A percentile compares a stretch with the other conserved stretches of the same genome.
These are phyloP conservation scores for Suillus occidentalis DNA, from an alignment of 768 basidiomycete genomes.

Conservation along the genomic window DNA sequence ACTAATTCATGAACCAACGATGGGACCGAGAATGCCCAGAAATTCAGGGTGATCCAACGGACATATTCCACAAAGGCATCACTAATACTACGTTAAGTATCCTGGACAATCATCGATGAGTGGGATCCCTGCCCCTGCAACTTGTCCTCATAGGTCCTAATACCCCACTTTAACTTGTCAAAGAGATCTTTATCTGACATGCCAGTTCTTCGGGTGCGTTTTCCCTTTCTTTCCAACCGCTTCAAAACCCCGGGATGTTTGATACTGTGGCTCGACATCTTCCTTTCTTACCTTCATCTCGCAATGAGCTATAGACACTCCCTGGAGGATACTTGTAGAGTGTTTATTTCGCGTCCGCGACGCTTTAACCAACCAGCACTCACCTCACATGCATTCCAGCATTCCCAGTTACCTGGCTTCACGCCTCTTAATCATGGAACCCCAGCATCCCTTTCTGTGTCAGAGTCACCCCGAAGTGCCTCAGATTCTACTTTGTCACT, in stretches of 20 bases:
- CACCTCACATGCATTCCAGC: slow-evolving; percentile 7
- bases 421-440: neutral
- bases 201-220: slow-evolving; percentile 12
- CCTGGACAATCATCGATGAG: neutral
- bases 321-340: slow-evolving; percentile 31
- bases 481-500: neutral
- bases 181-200: slow-evolving; percentile 24
- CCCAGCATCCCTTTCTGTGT: slow-evolving; percentile 1
- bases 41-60: slow-evolving; percentile 3
- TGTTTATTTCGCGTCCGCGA: slow-evolving; percentile 27
- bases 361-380: slow-evolving; percentile 3
- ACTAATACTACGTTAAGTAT: neutral
- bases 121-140: slow-evolving; percentile 4
- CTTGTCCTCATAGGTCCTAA: slow-evolving; percentile 7
- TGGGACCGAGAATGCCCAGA: slow-evolving; percentile 1
- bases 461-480: neutral
- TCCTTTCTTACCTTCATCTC: slow-evolving; percentile 13
- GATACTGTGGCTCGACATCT: slow-evolving; percentile 1
- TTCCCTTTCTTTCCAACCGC: slow-evolving; percentile 15
- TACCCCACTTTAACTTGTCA: slow-evolving; percentile 7
- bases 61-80: slow-evolving; percentile 3
- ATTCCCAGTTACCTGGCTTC: slow-evolving; percentile 1
- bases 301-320: slow-evolving; percentile 28
- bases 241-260: slow-evolving; percentile 9
- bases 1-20: neutral